Conservation (phyloP, 1,284 basidiomycete species). For the Ustilago bromivora region DNA sequence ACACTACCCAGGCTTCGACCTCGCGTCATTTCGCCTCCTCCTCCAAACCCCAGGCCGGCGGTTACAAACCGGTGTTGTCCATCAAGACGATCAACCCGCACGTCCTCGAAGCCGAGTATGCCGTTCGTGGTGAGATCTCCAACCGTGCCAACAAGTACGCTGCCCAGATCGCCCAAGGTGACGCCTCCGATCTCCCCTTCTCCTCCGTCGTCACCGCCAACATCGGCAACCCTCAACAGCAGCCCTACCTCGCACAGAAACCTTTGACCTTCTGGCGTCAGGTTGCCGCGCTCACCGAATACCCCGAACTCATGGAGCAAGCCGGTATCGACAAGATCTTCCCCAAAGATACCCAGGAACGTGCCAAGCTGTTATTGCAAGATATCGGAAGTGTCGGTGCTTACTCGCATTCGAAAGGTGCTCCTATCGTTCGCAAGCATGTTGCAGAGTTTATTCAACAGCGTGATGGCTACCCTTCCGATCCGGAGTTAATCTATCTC, state of each 20-base stretch:
- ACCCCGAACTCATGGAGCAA: constrained; percentile 84
- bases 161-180: constrained; percentile 67
- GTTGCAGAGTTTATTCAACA: constrained; percentile 88
- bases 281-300: constrained; percentile 91
- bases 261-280: constrained; percentile 94
- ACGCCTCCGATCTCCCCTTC: constrained; percentile 80
- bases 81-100: constrained; percentile 77
- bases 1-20: constrained; percentile 40
- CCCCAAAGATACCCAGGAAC: constrained; percentile 85
- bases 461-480: constrained; percentile 75
- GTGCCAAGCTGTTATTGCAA: constrained; percentile 82
- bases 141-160: constrained; percentile 85
- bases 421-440: constrained; percentile 85
- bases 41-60: constrained; percentile 47
- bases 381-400: constrained; percentile 95
- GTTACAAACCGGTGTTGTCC: constrained; percentile 71
- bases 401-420: constrained; percentile 95
- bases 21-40: constrained; percentile 43
- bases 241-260: constrained; percentile 85
- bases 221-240: constrained; percentile 98
- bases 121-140: constrained; percentile 95
- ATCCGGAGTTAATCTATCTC: constrained; percentile 90
- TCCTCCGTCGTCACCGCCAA: constrained; percentile 91
- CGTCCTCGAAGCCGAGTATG: constrained; percentile 90
- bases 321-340: constrained; percentile 78